Evolutionary conservation across 2,329 filamentous ascomycete species (phyloP).

Genomic region (Orbilia brochopaga): DNA sequence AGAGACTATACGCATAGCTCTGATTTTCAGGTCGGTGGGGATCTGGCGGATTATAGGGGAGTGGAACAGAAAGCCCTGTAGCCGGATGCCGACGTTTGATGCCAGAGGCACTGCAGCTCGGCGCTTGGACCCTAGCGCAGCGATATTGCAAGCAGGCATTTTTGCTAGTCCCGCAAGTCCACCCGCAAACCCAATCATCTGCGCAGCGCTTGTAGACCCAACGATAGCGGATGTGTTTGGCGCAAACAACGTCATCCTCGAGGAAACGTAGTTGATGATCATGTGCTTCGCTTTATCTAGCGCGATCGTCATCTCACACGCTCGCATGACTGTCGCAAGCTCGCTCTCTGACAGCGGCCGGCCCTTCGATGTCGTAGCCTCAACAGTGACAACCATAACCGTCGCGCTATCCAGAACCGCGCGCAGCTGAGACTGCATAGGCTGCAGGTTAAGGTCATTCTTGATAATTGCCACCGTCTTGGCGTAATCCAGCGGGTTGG

Average conservation of each 20-base stretch:
- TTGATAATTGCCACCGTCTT: constrained; percentile 92
- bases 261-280: constrained; percentile 92
- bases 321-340: constrained; percentile 73
- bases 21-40: constrained; percentile 83
- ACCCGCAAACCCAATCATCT: constrained; percentile 93
- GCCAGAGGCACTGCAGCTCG: constrained; percentile 80
- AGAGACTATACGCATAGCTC: constrained; percentile 92
- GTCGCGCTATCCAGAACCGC: constrained; percentile 85
- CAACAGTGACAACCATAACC: constrained; percentile 93
- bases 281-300: constrained; percentile 85
- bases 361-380: constrained; percentile 87
- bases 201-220: constrained; percentile 88
- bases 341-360: constrained; percentile 76
- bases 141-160: constrained; percentile 89
- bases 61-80: constrained; percentile 92
- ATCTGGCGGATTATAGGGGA: constrained; percentile 87
- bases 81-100: constrained; percentile 86
- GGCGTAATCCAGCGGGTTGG: constrained; percentile 91
- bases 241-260: constrained; percentile 93
- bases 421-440: constrained; percentile 80
- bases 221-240: constrained; percentile 91
- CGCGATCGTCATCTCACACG: constrained; percentile 85
- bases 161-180: constrained; percentile 87
- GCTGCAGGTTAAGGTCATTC: constrained; percentile 79
- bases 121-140: constrained; percentile 88